These are phyloP conservation scores for Pythium volutum DNA, from an alignment of 352 stramenopile species.

Conservation along the genomic window DNA sequence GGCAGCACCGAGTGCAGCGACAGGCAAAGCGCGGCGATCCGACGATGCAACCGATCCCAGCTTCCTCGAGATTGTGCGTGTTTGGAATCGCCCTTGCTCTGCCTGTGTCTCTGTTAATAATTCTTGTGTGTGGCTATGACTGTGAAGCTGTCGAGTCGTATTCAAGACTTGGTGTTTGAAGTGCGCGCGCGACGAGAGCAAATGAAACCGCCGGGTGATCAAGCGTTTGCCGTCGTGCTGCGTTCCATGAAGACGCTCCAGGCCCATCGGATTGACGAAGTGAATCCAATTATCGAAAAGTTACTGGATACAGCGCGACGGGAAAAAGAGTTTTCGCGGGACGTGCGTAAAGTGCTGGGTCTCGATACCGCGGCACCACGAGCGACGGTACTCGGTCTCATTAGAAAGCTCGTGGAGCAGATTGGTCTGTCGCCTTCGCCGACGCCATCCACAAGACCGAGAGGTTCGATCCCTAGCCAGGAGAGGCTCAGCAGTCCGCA, in stretches of 20 bases:
- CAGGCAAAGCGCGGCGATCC: slow-evolving; percentile 22
- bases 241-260: slow-evolving; percentile 42
- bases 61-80: slow-evolving; percentile 16
- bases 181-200: slow-evolving; percentile 42
- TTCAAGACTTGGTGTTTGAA: slow-evolving; percentile 43
- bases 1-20: neutral
- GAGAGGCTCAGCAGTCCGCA: neutral
- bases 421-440: slow-evolving; percentile 6
- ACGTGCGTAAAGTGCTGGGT: slow-evolving; percentile 34
- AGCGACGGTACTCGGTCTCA: slow-evolving; percentile 30
- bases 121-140: neutral
- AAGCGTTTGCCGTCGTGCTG: slow-evolving; percentile 34
- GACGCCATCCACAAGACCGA: neutral
- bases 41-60: slow-evolving; percentile 16
- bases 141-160: slow-evolving; percentile 33
- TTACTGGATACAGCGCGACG: slow-evolving; percentile 34
- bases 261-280: slow-evolving; percentile 32
- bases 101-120: too few relatives aligned
- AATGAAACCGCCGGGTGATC: slow-evolving; percentile 45
- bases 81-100: neutral
- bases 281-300: slow-evolving; percentile 36
- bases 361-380: slow-evolving; percentile 33
- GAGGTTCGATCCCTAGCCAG: neutral
- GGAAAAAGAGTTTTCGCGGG: slow-evolving; percentile 32
- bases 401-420: slow-evolving; percentile 19